Conservation (phyloP, 2,329 filamentous ascomycete genomes). For the Tolypocladium endophyticum region DNA sequence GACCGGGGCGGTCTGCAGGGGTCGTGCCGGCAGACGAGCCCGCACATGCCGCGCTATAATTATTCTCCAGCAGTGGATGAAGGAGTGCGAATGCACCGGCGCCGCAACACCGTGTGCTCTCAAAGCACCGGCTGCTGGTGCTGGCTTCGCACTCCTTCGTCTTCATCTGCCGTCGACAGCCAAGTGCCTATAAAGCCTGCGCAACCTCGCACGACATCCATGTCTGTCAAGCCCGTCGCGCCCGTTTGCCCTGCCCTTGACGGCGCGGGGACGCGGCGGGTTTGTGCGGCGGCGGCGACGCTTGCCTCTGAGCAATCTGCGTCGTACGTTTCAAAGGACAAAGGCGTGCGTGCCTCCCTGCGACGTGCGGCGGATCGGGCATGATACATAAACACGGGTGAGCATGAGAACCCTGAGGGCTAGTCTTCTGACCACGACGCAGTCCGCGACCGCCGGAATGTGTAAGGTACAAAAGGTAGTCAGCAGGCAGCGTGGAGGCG, state of each 20-base stretch:
- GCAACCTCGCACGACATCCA: background rate
- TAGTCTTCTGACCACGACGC: background rate
- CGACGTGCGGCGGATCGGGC: no score
- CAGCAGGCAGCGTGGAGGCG: background rate
- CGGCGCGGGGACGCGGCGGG: no score
- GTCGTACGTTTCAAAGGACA: background rate
- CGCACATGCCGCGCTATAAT: background rate
- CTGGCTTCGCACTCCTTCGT: background rate
- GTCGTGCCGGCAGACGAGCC: background rate
- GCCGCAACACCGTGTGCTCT: no score
- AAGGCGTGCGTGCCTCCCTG: background rate
- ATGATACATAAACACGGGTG: background rate
- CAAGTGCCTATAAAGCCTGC: background rate
- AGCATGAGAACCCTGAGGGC: constrained; percentile 7
- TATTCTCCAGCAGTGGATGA: background rate
- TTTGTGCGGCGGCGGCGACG: background rate
- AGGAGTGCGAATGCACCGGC: no score
- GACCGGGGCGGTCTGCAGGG: background rate
- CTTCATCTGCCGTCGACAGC: background rate
- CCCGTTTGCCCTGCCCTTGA: background rate
- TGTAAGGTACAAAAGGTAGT: background rate
- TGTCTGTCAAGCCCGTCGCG: background rate
- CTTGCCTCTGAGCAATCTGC: background rate
- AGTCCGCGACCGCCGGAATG: background rate
- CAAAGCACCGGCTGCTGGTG: background rate